Evolutionary conservation across 1,284 basidiomycete genomes (phyloP), one percentile per base, ranked within the genome.

Genomic region (Cystobasidium sp.): DNA sequence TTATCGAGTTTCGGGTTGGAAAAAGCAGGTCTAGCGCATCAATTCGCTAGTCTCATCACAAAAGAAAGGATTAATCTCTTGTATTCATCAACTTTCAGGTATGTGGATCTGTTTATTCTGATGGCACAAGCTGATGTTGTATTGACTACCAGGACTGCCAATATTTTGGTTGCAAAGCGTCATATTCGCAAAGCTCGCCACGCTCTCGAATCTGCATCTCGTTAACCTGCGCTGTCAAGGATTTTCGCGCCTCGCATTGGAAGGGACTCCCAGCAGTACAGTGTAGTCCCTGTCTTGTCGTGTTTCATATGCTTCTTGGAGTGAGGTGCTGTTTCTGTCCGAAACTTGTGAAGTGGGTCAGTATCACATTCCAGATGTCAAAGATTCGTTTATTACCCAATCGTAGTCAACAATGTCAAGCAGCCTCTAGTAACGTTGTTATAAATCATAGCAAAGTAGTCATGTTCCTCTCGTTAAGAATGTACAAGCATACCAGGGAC

Each of bases 101-200:
- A 44, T 20, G 70, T 41, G 16, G 47, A 6, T 2, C 16, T 3
- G 6, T 7, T 47, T 7, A 6, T 24, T 20, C 43, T 22, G n/a
- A 9, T 49, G 31, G 20, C 14, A 3, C n/a, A 18, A 20, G 9
- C 9, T 18, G 5, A n/a, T 7, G n/a, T 20, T 10, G 16, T 24
- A 24, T 41, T 67, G 49, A 55, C 8, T 18, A 67, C 12, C 62
- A 73, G 62, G 16, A 68, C 70, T 2, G 78, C 78, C 59, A 79
- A 78, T 56, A 76, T 79, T 51, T 74, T 79, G 24, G 78, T 79
- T 6, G 64, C 76, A 14, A 79, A 79, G 67, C 22, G 56, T 10
- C 76, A 79, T 39, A 76, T 79, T 3, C 53, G 47, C 0, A 64
- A 71, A 43, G 78, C 78, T 3, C 47, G 74, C 18, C 22, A 41